Evolutionary conservation across 23 red algal genomes (phyloP), one percentile per base, ranked within the genome.

Genomic region (Gracilaria domingensis): DNA sequence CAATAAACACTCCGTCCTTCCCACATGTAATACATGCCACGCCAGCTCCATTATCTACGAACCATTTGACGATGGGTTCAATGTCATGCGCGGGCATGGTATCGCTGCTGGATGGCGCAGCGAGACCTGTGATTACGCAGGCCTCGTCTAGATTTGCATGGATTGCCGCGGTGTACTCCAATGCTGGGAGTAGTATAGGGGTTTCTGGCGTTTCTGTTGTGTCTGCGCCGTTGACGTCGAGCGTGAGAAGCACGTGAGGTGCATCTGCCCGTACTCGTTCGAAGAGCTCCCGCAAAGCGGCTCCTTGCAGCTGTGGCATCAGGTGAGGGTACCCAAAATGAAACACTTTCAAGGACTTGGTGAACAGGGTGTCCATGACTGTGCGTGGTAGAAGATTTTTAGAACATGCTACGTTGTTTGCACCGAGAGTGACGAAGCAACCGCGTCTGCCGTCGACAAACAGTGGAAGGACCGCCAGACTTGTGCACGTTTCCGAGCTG

Each of bases 251-350:
- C 17, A 81, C 70, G 40, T 76, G 44, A 11, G 94, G 83, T 13
- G 83, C 79, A 34, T 47, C 86, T 65, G 74, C 74, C 45, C 82
- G 89, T 21, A 97, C 87, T 50, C 45, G 62, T 28, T 90, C 84
- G 72, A 98, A 94, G 21, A 91, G 59, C 54, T 59, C 14, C 34
- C 81, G 75, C 60, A 98, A 78, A 7, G 83, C 66, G 7, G 49
- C 34, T 51, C 96, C 96, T 49, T 86, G 91, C n/a, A 98, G 59
- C 37, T 85, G 64, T 18, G 92, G 84, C 74, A 98, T 83, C 20
- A 98, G 80, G 85, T 98, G 96, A 2, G 96, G 96, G 59, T 98
- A 98, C n/a, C 91, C 96, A 64, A 95, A 91, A 76, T 98, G 96
- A 75, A 94, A 97, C 9, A 89, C 79, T 11, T 34, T 61, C 51